phyloP scores from a whole-genome alignment of 2,329 filamentous ascomycete species.

The Curvularia hawaiiensis region DNA sequence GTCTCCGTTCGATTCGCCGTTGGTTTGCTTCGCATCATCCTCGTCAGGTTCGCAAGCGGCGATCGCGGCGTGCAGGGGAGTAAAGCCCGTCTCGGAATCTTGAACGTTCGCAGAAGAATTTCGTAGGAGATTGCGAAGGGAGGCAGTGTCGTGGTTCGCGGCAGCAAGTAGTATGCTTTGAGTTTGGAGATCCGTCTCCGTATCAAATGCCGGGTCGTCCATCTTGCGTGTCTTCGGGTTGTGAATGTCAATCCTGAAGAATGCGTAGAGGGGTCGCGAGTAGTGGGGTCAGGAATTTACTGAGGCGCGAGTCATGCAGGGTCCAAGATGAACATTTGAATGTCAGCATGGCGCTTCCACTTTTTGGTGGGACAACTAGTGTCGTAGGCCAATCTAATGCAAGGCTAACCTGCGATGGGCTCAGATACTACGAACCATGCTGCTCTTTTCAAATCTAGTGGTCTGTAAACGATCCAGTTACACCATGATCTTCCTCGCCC shows the following conservation, averaged over 20 bases:
- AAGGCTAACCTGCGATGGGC: not conserved
- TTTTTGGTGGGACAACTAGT: not conserved
- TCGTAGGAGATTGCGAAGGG: slow-evolving; percentile 72
- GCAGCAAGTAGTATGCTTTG: slow-evolving; percentile 70
- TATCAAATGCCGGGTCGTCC: slow-evolving; percentile 42
- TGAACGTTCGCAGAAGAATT: slow-evolving; percentile 72
- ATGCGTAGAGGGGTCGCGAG: slow-evolving; percentile 1
- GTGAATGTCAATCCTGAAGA: not conserved
- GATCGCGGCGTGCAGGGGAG: slow-evolving; percentile 88
- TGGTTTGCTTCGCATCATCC: slow-evolving; percentile 35
- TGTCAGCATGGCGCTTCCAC: not conserved
- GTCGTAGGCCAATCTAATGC: not conserved
- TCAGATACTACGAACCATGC: not conserved
- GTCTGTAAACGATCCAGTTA: not conserved
- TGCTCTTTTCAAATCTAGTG: not conserved
- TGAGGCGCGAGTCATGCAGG: slow-evolving; percentile 18
- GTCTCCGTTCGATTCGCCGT: slow-evolving; percentile 34
- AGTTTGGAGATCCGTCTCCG: slow-evolving; percentile 51
- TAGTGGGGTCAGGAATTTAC: slow-evolving; percentile 19
- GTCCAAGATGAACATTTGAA: not conserved
- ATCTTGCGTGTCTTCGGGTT: slow-evolving; percentile 19
- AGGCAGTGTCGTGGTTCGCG: slow-evolving; percentile 68
- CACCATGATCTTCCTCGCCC: not conserved
- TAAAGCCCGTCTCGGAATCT: slow-evolving; percentile 83
- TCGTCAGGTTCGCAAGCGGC: slow-evolving; percentile 59